Evolutionary conservation across 2,329 filamentous ascomycete species (phyloP).

Genomic region (Colletotrichum sp.): DNA sequence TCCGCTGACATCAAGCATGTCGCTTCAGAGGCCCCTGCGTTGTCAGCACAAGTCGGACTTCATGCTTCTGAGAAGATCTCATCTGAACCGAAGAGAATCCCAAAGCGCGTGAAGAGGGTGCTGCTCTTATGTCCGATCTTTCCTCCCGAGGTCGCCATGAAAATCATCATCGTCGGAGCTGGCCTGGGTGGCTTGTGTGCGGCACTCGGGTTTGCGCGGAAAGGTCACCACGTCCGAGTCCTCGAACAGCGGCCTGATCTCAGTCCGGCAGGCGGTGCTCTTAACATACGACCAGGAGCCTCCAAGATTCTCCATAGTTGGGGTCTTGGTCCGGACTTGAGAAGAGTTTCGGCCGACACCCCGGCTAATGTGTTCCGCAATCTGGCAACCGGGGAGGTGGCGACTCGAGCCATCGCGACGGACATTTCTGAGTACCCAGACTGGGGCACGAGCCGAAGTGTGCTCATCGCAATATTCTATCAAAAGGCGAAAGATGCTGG

Average conservation of each 20-base stretch:
- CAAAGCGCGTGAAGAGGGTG: neutral
- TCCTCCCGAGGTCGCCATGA: neutral
- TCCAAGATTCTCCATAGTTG: conserved; percentile 20
- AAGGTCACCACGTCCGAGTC: conserved; percentile 20
- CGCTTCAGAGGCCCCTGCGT: neutral
- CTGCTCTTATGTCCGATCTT: neutral
- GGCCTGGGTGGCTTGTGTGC: conserved; percentile 26
- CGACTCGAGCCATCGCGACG: conserved; percentile 3
- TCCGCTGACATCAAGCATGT: neutral
- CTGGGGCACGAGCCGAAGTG: conserved; percentile 22
- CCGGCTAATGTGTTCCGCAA: conserved; percentile 20
- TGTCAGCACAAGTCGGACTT: neutral
- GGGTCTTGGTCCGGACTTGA: conserved; percentile 15
- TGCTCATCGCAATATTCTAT: conserved; percentile 15
- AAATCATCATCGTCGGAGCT: conserved; percentile 25
- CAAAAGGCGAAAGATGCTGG: neutral
- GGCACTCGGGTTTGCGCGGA: conserved; percentile 17
- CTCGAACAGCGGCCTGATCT: conserved; percentile 22
- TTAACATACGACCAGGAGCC: conserved; percentile 25
- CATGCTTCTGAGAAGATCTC: fast-evolving
- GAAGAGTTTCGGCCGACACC: neutral
- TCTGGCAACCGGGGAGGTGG: conserved; percentile 17
- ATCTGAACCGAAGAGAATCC: neutral
- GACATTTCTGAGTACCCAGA: conserved; percentile 19
- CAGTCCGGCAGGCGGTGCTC: conserved; percentile 19